Conservation (phyloP, 306 rosid genomes). For the Cercis canadensis region DNA sequence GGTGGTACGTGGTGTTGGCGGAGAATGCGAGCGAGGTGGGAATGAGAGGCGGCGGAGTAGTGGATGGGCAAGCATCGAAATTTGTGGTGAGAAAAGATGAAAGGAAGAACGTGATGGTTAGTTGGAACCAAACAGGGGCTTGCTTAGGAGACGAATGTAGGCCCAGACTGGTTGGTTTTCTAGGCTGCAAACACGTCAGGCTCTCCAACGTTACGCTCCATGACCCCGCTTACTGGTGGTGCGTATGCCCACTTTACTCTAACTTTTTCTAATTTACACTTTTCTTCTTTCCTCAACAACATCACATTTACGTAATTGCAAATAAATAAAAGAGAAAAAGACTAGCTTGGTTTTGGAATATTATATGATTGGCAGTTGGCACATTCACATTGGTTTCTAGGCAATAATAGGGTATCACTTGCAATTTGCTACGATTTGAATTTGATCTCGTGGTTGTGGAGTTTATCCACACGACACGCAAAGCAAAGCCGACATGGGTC, state of each 20-base stretch:
- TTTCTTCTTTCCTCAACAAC: too few species aligned
- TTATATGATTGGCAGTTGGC: too few species aligned
- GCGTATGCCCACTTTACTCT: neutral
- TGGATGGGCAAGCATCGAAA: conserved; percentile 69
- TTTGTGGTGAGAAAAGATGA: conserved; percentile 68
- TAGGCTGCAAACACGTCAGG: conserved; percentile 53
- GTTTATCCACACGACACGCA: too few species aligned
- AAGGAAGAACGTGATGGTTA: conserved; percentile 93
- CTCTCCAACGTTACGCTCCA: conserved; percentile 62
- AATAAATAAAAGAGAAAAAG: too few species aligned
- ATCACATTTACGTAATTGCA: too few species aligned
- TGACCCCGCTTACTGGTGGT: conserved; percentile 97
- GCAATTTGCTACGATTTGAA: too few species aligned
- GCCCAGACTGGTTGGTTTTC: conserved; percentile 80
- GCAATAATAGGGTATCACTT: too few species aligned
- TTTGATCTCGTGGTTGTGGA: too few species aligned
- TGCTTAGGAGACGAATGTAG: conserved; percentile 93
- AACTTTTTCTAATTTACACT: neutral
- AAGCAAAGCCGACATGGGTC: too few species aligned
- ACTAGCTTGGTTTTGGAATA: too few species aligned
- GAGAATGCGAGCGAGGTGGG: conserved; percentile 61
- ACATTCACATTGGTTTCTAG: too few species aligned
- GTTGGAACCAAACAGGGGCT: conserved; percentile 85
- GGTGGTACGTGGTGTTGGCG: conserved; percentile 68
- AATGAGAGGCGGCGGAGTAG: conserved; percentile 58